Evolutionary conservation across 371 early-diverging fungal genomes (phyloP), one percentile per base, ranked within the genome.

Genomic region (Mortierella sp.): DNA sequence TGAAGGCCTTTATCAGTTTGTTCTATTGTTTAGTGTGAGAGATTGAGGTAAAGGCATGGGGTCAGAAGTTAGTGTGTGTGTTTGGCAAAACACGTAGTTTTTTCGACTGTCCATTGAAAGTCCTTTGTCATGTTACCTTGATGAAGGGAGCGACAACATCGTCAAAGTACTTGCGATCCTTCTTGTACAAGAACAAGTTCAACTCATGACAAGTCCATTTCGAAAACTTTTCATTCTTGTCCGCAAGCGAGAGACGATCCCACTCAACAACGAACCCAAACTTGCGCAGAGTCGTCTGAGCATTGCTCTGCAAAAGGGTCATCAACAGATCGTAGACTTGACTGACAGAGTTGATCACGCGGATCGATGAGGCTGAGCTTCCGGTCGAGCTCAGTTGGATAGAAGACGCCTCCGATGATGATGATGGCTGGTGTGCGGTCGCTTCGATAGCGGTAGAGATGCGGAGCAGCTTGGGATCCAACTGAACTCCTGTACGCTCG

Each of bases 131-230:
- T 16, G n/a, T 75, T 88, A 92, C 92, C 90, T 89, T 83, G 31
- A 93, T 77, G 31, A 83, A 89, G 4, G 90, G 90, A 10, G 72
- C 74, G 1, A 92, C 87, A 54, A 88, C 82, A 0, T 69, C 28
- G 51, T 90, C 85, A 74, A 92, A 93, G 64, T 89, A 93, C 0
- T 28, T 67, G 3, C 72, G 46, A 64, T 93, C 92, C 54, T 90
- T 91, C 31, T 88, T 86, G 83, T 89, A 91, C 44, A 93, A 43
- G 91, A 92, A 93, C 34, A 93, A 70, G 76, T 92, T 91, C 28
- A 92, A 71, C 79, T 93, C 93, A 75, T 93, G 89, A 40, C 91
- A 92, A 3, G 75, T 85, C 72, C 83, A 80, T 16, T 88, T 88
- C 81, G 53, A 91, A 76, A 19, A 88, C 78, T 72, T 91, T 86